Base-by-base conservation (phyloP, 2,329 filamentous ascomycete genomes). In the Sclerotinia subarctica region DNA sequence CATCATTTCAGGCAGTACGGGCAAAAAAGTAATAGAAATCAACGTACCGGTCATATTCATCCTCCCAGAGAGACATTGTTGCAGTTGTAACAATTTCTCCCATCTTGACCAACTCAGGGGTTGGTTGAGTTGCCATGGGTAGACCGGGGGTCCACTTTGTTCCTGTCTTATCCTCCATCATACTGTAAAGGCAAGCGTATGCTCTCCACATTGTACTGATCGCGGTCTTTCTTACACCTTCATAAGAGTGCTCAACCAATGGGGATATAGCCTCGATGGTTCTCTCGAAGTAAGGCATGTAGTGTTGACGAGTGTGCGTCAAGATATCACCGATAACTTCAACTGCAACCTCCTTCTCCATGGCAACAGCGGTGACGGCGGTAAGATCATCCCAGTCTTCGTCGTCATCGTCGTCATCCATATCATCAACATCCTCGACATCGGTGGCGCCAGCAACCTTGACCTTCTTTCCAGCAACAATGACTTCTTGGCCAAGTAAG, bases 291-390 rank as follows among this genome's bases (percentile, higher is more conserved):
- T 94, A 97, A 6, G 92, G 89, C 73, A 96, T 85, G 78, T 87
- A 93, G 73, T 90, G 86, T 76, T 87, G 86, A 79, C 92, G 93
- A 59, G 92, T 92, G 82, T 96, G 90, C 58, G 91, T 90, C 76
- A 98, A 90, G 70, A 99, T 88, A 77, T 99, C 95, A 72, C 94
- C 95, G 47, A 97, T 86, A 7, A 97, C 94, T 79, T 99, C 95
- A 56, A 97, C 88, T 49, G 95, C 94, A 74, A 98, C 96, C 81
- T 99, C 95, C 81, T 98, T 97, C 84, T 98, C 95, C 75, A 97
- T 87, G 32, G 94, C 93, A 67, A 97, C 87, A 65, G 93, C 93
- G 35, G 93, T 96, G 70, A 96, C 91, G 63, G 92, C 92, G 68
- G 88, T 89, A 59, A 96, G 84, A 74, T 93, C 91, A 74, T 93